Percentiles rank a stretch among this genome's conserved stretches.
These are phyloP conservation scores for Arthrobotrys entomopaga DNA, from an alignment of 2,329 filamentous ascomycete genomes.

Conservation along the genomic window DNA sequence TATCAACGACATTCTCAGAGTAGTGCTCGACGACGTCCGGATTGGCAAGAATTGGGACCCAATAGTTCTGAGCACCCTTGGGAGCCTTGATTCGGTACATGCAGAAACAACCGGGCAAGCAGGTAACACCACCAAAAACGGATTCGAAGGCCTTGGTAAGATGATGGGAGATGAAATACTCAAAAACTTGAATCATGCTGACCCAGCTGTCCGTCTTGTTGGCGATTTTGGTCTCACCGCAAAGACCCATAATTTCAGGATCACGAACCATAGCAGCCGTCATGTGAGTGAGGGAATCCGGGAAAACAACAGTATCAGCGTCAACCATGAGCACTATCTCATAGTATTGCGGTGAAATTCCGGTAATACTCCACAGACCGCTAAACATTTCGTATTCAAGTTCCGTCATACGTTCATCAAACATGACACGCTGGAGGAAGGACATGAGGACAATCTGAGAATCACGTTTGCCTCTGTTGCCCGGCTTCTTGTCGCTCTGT, in stretches of 20 bases:
- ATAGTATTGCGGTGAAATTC: constrained; percentile 97
- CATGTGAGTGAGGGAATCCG: constrained; percentile 98
- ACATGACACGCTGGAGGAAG: constrained; percentile 99
- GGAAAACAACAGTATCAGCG: constrained; percentile 98
- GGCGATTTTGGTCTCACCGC: constrained; percentile 98
- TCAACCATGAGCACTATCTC: constrained; percentile 99
- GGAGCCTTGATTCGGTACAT: constrained; percentile 99
- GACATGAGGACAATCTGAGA: constrained; percentile 99
- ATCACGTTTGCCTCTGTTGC: constrained; percentile 97
- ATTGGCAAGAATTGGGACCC: constrained; percentile 98
- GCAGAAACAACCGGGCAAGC: constrained; percentile 97
- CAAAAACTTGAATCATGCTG: constrained; percentile 97
- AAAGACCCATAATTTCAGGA: constrained; percentile 98
- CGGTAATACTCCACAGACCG: constrained; percentile 97
- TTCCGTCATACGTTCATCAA: constrained; percentile 99
- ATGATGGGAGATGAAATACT: constrained; percentile 99
- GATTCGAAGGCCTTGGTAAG: constrained; percentile 97
- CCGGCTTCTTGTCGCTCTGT: constrained; percentile 81
- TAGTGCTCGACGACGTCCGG: constrained; percentile 99
- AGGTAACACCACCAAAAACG: constrained; percentile 98
- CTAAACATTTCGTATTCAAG: constrained; percentile 99
- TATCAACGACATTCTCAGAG: constrained; percentile 98
- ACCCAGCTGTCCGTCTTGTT: constrained; percentile 97
- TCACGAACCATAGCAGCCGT: constrained; percentile 99
- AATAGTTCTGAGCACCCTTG: constrained; percentile 98